Evolutionary conservation across 768 basidiomycete genomes (phyloP).

Genomic region (Pulveroboletus ravenelii): DNA sequence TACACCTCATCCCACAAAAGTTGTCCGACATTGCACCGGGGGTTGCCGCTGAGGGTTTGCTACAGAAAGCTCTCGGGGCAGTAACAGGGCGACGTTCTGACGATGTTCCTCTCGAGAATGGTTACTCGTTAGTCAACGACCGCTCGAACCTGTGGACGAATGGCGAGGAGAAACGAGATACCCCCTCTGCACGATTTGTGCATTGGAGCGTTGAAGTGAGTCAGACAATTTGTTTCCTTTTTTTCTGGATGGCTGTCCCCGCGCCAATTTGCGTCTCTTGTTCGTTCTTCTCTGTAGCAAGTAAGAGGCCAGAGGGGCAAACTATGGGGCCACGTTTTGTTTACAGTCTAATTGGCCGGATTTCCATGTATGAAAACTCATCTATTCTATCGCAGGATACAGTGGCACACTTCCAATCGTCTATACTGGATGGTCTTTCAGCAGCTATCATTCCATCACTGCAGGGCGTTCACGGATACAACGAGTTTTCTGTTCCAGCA

Average conservation of each 20-base stretch:
- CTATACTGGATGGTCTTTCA: constrained; percentile 56
- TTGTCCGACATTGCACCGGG: constrained; percentile 28
- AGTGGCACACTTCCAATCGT: constrained; percentile 64
- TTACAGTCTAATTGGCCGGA: background rate
- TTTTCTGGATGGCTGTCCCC: background rate
- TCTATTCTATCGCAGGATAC: constrained; percentile 52
- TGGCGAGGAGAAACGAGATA: constrained; percentile 38
- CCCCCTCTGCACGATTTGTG: constrained; percentile 65
- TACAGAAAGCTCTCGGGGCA: constrained; percentile 39
- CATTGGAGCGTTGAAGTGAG: constrained; percentile 62
- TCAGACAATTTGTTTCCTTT: background rate
- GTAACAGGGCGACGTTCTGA: constrained; percentile 25
- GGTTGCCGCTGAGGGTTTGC: constrained; percentile 46
- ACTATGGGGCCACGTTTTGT: constrained; percentile 9
- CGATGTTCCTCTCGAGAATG: constrained; percentile 34
- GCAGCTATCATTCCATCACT: constrained; percentile 58
- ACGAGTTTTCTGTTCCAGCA: constrained; percentile 85
- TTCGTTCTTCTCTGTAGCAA: background rate
- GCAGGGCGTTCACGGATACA: constrained; percentile 74
- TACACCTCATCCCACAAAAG: constrained; percentile 37
- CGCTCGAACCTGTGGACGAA: constrained; percentile 12
- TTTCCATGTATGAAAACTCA: background rate
- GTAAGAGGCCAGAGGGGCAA: background rate
- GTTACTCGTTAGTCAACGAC: constrained; percentile 32
- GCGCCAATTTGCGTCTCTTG: background rate